These are phyloP conservation scores for Hirschfeldia incana DNA, from an alignment of 345 rosid species.

Conservation along the genomic window DNA sequence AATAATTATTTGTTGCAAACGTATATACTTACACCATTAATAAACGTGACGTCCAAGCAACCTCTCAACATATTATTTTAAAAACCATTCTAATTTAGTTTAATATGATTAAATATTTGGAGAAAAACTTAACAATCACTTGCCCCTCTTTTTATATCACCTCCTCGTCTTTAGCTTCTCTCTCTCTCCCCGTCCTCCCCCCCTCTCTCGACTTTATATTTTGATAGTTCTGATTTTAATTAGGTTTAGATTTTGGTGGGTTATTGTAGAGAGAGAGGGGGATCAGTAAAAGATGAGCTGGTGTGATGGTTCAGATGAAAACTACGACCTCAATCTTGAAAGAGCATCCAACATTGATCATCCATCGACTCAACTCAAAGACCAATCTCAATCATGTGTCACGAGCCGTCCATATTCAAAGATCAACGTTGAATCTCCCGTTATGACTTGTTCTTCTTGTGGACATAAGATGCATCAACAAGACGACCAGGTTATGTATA, in stretches of 20 bases:
- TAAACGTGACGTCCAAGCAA: constrained; percentile 86
- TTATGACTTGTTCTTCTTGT: constrained; percentile 69
- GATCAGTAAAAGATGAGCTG: constrained; percentile 56
- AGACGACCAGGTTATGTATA: constrained; percentile 60
- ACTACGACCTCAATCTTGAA: constrained; percentile 38
- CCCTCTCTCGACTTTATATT: constrained; percentile 6
- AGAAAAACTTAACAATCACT: constrained; percentile 29
- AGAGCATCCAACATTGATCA: constrained; percentile 35
- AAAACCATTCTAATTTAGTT: constrained; percentile 1
- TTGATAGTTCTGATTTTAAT: constrained; percentile 22
- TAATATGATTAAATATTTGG: background rate
- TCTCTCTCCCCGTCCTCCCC: background rate
- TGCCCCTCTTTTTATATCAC: constrained; percentile 33
- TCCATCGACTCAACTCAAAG: constrained; percentile 34
- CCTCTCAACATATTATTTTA: constrained; percentile 23
- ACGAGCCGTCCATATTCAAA: constrained; percentile 37
- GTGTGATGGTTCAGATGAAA: constrained; percentile 55
- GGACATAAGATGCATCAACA: constrained; percentile 55
- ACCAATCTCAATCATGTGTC: constrained; percentile 36
- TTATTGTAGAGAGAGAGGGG: constrained; percentile 14
- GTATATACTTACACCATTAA: constrained; percentile 48
- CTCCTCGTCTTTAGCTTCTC: constrained; percentile 20
- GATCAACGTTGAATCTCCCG: constrained; percentile 17
- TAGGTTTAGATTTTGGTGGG: constrained; percentile 17
- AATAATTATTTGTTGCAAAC: constrained; percentile 38